Evolutionary conservation across 805 yeast species (phyloP).

Genomic region (Candida hungchunana): DNA sequence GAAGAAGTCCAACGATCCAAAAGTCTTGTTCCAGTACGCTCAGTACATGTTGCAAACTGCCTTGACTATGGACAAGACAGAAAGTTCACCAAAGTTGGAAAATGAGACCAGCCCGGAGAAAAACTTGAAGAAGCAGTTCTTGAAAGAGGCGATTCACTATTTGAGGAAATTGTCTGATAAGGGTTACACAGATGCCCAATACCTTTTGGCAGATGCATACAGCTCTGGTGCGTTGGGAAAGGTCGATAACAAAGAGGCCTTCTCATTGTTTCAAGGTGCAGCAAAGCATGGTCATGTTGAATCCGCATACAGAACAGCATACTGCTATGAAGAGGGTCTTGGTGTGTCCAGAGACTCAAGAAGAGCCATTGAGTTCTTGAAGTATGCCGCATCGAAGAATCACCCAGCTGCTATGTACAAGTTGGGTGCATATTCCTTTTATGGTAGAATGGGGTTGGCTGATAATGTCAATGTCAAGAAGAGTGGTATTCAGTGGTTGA

Average conservation of each 20-base stretch:
- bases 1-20: slow-evolving; percentile 78
- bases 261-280: slow-evolving; percentile 74
- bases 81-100: slow-evolving; percentile 12
- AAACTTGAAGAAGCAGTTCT: slow-evolving; percentile 47
- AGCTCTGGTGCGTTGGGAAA: slow-evolving; percentile 82
- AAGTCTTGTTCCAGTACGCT: slow-evolving; percentile 84
- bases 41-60: slow-evolving; percentile 88
- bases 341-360: slow-evolving; percentile 89
- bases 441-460: slow-evolving; percentile 78
- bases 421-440: slow-evolving; percentile 80
- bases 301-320: slow-evolving; percentile 85
- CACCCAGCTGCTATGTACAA: slow-evolving; percentile 98
- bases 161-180: slow-evolving; percentile 69
- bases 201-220: slow-evolving; percentile 84
- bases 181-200: slow-evolving; percentile 88
- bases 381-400: slow-evolving; percentile 83
- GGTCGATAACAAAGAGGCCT: slow-evolving; percentile 73
- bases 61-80: slow-evolving; percentile 44
- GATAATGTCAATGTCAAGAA: slow-evolving; percentile 66
- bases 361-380: slow-evolving; percentile 75
- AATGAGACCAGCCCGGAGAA: slow-evolving; percentile 26
- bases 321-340: slow-evolving; percentile 90
- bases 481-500: slow-evolving; percentile 89
- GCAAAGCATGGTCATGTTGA: slow-evolving; percentile 94
- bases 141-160: slow-evolving; percentile 73